Base-by-base conservation (phyloP, 208 protist genomes). In the Wallacemonas sp. region DNA sequence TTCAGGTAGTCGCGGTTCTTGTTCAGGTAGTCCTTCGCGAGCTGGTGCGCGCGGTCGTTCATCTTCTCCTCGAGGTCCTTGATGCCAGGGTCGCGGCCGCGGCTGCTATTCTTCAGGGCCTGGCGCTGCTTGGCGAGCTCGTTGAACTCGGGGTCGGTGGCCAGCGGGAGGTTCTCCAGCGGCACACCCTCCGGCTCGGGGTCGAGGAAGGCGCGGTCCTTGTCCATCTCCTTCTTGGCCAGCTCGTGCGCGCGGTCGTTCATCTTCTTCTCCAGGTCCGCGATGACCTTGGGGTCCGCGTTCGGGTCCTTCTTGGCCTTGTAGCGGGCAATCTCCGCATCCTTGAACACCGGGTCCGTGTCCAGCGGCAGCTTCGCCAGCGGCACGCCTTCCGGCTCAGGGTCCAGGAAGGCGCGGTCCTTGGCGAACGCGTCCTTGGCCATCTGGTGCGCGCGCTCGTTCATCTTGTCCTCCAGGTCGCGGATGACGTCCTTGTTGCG, bases 131-230 rank as follows among this genome's bases (percentile, higher is more conserved):
- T 84, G 26, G 77, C 86, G 29, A 93, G 61, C 44, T 87, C 71
- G 52, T 86, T 73, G 67, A 95, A 95, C 45, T 76, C 48, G 16
- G 64, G 48, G 46, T 95, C 89, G 16, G 71, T 82, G 49, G 72
- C 41, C 38, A 95, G 79, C 18, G 84, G 82, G 23, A 95, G 67
- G 42, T 79, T 57, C 12, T 46, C 59, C 41, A 92, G 84, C 50
- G 84, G 80, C 52, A 95, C 89, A n/a, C 89, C 89, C 72, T 92
- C 84, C 44, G 89, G 89, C 62, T 90, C 82, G 23, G 77, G 82
- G 73, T 92, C 76, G 44, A 90, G 83, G 72, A 89, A 91, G 18
- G 65, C 76, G 42, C 76, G 76, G 61, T 91, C 84, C 70, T 82
- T 84, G 29, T 67, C 79, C 32, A 87, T 39, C 70, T 85, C 64